Conservation (phyloP, 306 rosid genomes). For the Datisca glomerata region DNA sequence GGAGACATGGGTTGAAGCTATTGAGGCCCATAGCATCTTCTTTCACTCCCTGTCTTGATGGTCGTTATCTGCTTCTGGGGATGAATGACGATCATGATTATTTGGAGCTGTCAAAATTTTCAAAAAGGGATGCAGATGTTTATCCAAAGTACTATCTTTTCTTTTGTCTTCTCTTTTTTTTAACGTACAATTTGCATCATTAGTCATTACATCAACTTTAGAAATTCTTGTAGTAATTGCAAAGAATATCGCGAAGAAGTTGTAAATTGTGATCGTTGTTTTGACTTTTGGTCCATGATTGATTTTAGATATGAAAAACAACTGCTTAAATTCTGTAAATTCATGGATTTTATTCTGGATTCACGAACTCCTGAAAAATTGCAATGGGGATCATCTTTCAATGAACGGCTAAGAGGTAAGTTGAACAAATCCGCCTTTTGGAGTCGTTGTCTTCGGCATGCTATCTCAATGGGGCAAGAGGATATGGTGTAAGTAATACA, state of each 20-base stretch:
- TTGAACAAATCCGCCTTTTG: slow-evolving; percentile 55
- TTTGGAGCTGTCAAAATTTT: slow-evolving; percentile 66
- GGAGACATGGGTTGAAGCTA: slow-evolving; percentile 64
- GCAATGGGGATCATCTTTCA: slow-evolving; percentile 31
- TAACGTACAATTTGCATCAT: not conserved
- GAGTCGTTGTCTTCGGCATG: slow-evolving; percentile 48
- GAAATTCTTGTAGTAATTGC: too few species aligned
- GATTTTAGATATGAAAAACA: slow-evolving; percentile 53
- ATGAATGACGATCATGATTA: slow-evolving; percentile 34
- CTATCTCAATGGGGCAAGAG: slow-evolving; percentile 50
- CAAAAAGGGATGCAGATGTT: slow-evolving; percentile 45
- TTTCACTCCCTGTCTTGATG: slow-evolving; percentile 71
- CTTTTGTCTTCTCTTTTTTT: not conserved
- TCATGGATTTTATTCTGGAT: slow-evolving; percentile 65
- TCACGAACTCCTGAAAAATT: slow-evolving; percentile 54
- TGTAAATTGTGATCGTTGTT: not conserved
- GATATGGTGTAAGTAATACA: slow-evolving; percentile 47
- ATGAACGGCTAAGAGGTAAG: slow-evolving; percentile 37
- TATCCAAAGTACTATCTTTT: slow-evolving; percentile 35
- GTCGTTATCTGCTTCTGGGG: slow-evolving; percentile 62
- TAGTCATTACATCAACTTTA: too few species aligned
- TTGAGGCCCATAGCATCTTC: slow-evolving; percentile 53
- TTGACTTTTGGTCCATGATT: not conserved
- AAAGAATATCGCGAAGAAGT: not conserved
- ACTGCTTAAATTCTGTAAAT: slow-evolving; percentile 54